These are phyloP conservation scores for Candida oleophila DNA, from an alignment of 805 yeast species.

Conservation along the genomic window DNA sequence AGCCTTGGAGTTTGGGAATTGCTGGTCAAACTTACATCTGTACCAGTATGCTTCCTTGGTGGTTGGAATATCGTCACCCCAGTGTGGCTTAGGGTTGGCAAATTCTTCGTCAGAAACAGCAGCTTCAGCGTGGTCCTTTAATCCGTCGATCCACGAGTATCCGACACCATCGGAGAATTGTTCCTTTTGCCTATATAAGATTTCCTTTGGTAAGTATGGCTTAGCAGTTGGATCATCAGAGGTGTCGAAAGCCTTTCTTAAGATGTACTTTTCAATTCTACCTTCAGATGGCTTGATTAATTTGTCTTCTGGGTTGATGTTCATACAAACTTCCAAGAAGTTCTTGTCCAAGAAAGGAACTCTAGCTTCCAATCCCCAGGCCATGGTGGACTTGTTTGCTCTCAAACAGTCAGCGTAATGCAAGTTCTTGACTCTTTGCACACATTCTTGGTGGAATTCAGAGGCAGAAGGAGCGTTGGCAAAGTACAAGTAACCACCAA, in stretches of 20 bases:
- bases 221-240: constrained; percentile 70
- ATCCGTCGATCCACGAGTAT: constrained; percentile 97
- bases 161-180: constrained; percentile 99
- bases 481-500: constrained; percentile 97
- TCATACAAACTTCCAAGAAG: constrained; percentile 89
- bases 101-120: constrained; percentile 87
- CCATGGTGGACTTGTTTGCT: constrained; percentile 99
- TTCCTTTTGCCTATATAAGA: constrained; percentile 99
- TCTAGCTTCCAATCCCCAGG: constrained; percentile 99
- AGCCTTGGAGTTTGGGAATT: constrained; percentile 79
- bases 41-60: constrained; percentile 99
- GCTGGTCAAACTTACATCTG: constrained; percentile 92
- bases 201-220: constrained; percentile 95
- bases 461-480: constrained; percentile 92
- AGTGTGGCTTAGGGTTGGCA: constrained; percentile 86
- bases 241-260: constrained; percentile 97
- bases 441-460: constrained; percentile 96
- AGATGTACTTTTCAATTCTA: constrained; percentile 88
- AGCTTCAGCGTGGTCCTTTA: constrained; percentile 92
- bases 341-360: constrained; percentile 97
- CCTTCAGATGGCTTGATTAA: constrained; percentile 71
- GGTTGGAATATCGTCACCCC: constrained; percentile 94
- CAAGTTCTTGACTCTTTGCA: constrained; percentile 93
- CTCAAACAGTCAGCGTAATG: constrained; percentile 96
- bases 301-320: constrained; percentile 92